Evolutionary conservation across 768 basidiomycete species (phyloP).

Genomic region (Leccinum truebloodii): DNA sequence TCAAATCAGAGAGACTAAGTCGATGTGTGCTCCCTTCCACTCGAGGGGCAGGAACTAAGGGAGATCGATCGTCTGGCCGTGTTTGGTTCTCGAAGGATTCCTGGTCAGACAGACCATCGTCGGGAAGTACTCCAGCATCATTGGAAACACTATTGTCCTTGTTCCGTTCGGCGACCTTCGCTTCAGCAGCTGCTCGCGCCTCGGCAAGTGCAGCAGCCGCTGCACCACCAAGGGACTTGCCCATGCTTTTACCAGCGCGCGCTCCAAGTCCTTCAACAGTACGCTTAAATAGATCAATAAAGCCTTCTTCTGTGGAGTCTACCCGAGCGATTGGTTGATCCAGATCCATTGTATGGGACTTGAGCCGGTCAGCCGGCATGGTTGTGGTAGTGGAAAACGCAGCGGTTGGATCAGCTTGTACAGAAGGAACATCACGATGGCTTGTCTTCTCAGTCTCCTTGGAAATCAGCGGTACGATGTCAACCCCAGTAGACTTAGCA

Average conservation of each 20-base stretch:
- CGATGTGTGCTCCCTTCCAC: conserved; percentile 33
- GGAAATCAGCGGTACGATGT: conserved; percentile 28
- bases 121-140: conserved; percentile 29
- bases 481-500: conserved; percentile 44
- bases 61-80: conserved; percentile 4
- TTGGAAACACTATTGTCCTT: conserved; percentile 40
- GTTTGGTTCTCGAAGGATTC: conserved; percentile 2
- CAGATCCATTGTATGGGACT: conserved; percentile 29
- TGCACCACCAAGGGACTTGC: conserved; percentile 62
- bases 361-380: conserved; percentile 9
- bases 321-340: conserved; percentile 13
- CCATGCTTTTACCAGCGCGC: conserved; percentile 54
- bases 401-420: conserved; percentile 3
- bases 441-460: conserved; percentile 10
- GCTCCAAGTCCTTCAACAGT: conserved; percentile 69
- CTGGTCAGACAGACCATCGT: conserved; percentile 10
- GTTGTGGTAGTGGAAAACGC: background rate
- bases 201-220: conserved; percentile 60
- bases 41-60: background rate
- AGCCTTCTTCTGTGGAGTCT: conserved; percentile 39
- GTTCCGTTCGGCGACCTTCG: conserved; percentile 65
- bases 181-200: conserved; percentile 66
- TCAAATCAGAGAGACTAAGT: conserved; percentile 65
- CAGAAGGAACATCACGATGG: conserved; percentile 5
- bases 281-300: conserved; percentile 68